Percentiles rank a stretch among this genome's conserved stretches.
Evolutionary conservation across 768 basidiomycete species (phyloP).

Genomic region (Arthromyces matolae): DNA sequence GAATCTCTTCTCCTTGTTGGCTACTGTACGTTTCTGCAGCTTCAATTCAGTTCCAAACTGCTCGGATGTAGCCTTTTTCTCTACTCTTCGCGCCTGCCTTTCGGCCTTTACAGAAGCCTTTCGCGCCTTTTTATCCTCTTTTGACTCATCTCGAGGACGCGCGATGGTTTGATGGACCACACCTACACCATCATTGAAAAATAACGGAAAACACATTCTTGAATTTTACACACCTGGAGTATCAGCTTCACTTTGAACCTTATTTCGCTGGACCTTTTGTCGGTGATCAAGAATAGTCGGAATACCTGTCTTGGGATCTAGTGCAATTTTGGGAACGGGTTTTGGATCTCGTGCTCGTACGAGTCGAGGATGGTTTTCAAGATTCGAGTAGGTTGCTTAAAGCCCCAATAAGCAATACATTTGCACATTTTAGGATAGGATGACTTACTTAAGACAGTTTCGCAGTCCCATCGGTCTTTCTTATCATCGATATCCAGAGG

Average conservation of each 20-base stretch:
- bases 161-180: conserved; percentile 48
- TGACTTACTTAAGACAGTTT: conserved; percentile 85
- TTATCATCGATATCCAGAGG: conserved; percentile 50
- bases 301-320: conserved; percentile 77
- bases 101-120: conserved; percentile 69
- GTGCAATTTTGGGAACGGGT: conserved; percentile 56
- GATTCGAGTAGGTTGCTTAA: conserved; percentile 90
- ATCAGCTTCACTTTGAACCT: conserved; percentile 18
- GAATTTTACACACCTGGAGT: conserved; percentile 19
- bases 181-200: too few relatives aligned
- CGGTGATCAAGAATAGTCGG: conserved; percentile 46
- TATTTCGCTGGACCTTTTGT: conserved; percentile 15
- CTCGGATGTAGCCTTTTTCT: conserved; percentile 67
- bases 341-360: conserved; percentile 64
- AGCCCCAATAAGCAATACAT: conserved; percentile 1
- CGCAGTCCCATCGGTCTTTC: conserved; percentile 90
- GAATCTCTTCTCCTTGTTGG: conserved; percentile 40
- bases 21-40: conserved; percentile 51
- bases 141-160: conserved; percentile 72
- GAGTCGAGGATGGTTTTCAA: conserved; percentile 93
- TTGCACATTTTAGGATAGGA: neutral
- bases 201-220: too few relatives aligned
- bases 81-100: conserved; percentile 56
- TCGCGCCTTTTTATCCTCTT: conserved; percentile 68
- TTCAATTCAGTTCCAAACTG: conserved; percentile 61